Evolutionary conservation across 2,329 filamentous ascomycete species (phyloP).

Genomic region (Cercospora berteroae): DNA sequence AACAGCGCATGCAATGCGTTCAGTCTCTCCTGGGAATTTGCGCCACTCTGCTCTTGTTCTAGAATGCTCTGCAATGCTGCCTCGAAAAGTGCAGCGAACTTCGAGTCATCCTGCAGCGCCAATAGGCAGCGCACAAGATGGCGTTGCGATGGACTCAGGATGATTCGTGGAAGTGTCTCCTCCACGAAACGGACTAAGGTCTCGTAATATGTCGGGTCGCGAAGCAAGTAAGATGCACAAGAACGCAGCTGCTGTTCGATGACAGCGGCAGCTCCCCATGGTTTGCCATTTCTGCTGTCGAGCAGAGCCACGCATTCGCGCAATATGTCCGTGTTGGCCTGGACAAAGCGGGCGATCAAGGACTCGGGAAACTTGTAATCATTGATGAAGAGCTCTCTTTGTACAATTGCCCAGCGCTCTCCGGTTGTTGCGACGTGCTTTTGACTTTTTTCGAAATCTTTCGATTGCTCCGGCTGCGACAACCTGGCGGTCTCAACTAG

Average conservation of each 20-base stretch:
- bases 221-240: slow-evolving; percentile 43
- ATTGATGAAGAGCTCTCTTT: slow-evolving; percentile 40
- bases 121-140: slow-evolving; percentile 66
- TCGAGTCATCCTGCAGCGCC: slow-evolving; percentile 39
- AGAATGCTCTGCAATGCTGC: slow-evolving; percentile 23
- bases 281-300: slow-evolving; percentile 59
- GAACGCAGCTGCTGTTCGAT: slow-evolving; percentile 54
- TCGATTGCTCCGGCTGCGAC: slow-evolving; percentile 78
- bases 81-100: slow-evolving; percentile 36
- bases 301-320: slow-evolving; percentile 52
- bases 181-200: slow-evolving; percentile 49
- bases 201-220: slow-evolving; percentile 45
- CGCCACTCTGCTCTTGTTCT: slow-evolving; percentile 20
- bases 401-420: slow-evolving; percentile 61
- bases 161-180: slow-evolving; percentile 56
- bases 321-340: slow-evolving; percentile 46
- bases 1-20: slow-evolving; percentile 32
- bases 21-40: slow-evolving; percentile 18
- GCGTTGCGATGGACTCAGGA: slow-evolving; percentile 66
- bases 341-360: slow-evolving; percentile 29
- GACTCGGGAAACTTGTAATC: slow-evolving; percentile 28
- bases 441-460: slow-evolving; percentile 72
- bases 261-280: slow-evolving; percentile 62
- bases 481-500: slow-evolving; percentile 67
- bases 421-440: slow-evolving; percentile 64